phyloP scores from a whole-genome alignment of 202 grass and related monocot species.

The Schoenoplectus tabernaemontani region DNA sequence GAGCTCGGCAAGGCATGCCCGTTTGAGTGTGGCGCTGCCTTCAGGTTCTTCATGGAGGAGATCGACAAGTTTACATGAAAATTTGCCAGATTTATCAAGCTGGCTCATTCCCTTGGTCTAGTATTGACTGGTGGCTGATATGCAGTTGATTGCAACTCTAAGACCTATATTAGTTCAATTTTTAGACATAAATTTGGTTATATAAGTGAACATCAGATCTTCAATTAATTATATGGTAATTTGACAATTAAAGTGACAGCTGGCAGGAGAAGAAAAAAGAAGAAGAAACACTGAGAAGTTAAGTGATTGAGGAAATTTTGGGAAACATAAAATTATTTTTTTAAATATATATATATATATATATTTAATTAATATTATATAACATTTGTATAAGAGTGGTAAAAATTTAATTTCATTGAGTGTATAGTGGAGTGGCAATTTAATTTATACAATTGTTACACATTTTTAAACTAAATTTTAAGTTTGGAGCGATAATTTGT shows the following conservation, averaged over 20 bases:
- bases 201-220: background rate
- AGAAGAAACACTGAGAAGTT: no score
- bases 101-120: slow-evolving; percentile 29
- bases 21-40: slow-evolving; percentile 5
- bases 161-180: slow-evolving; percentile 27
- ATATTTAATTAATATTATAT: no score
- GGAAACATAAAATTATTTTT: no score
- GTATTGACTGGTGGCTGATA: slow-evolving; percentile 35
- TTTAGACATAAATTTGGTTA: background rate
- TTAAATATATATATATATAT: no score
- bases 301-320: no score
- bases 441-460: no score
- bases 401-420: no score
- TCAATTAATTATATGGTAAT: background rate
- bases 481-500: no score
- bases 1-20: background rate
- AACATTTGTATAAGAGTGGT: no score
- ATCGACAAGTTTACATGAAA: slow-evolving; percentile 31
- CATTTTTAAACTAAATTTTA: no score
- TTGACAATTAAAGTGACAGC: background rate
- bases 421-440: no score
- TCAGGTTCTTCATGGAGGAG: slow-evolving; percentile 24
- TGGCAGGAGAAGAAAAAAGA: no score
- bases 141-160: slow-evolving; percentile 45
- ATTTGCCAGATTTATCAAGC: slow-evolving; percentile 31